Evolutionary conservation across 306 rosid species (phyloP).

Genomic region (Cajanus cajan): DNA sequence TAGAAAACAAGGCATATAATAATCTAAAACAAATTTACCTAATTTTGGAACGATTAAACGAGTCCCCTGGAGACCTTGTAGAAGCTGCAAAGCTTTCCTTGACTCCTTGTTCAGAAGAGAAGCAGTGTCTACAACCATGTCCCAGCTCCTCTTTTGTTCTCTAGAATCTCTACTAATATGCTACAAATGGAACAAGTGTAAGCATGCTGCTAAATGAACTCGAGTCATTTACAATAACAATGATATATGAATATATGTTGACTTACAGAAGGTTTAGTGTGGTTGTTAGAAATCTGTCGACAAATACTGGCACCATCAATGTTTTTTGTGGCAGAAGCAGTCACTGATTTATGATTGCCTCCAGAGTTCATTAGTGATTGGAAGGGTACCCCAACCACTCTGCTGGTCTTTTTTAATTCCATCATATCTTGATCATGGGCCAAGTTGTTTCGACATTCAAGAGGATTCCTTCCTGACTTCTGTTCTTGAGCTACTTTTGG

Average conservation of each 20-base stretch:
- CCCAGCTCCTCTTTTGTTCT: conserved; percentile 58
- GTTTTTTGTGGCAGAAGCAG: conserved; percentile 39
- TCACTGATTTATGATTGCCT: conserved; percentile 34
- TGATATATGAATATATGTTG: not conserved
- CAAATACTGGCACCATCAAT: conserved; percentile 20
- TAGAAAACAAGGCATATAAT: not conserved
- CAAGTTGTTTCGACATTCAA: conserved; percentile 32
- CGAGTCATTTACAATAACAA: conserved; percentile 11
- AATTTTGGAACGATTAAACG: conserved; percentile 69
- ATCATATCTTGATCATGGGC: conserved; percentile 32
- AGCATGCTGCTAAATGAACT: conserved; percentile 23
- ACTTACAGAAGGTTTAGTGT: conserved; percentile 40
- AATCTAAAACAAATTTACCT: conserved; percentile 49
- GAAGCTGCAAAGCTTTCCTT: conserved; percentile 73
- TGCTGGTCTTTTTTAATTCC: conserved; percentile 34
- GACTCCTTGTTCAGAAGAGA: conserved; percentile 82
- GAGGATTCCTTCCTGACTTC: conserved; percentile 38
- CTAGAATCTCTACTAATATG: conserved; percentile 27
- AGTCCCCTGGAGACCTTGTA: conserved; percentile 80
- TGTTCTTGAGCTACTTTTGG: conserved; percentile 38
- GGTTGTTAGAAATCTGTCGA: conserved; percentile 31
- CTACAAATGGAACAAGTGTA: conserved; percentile 44
- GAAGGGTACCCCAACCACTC: conserved; percentile 53
- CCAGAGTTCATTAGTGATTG: conserved; percentile 45
- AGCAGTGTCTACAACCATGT: conserved; percentile 66